Conservation (phyloP, 2,329 filamentous ascomycete genomes). For the Nectriaceae sp. region DNA sequence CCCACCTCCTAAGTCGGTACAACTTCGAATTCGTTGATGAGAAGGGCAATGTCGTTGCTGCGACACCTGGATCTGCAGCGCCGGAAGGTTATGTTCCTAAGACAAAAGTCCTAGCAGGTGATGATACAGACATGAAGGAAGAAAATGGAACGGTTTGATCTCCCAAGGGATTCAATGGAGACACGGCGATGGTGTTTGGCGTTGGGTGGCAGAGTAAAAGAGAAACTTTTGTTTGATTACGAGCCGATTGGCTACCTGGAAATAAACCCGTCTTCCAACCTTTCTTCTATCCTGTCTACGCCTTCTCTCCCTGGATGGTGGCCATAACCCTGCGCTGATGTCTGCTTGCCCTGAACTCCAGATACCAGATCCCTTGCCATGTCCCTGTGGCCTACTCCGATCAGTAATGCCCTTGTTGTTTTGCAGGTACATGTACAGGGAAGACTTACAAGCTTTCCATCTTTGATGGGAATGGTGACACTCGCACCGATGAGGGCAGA, state of each 20-base stretch:
- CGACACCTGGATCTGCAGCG: constrained; percentile 71
- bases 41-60: constrained; percentile 80
- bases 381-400: constrained; percentile 57
- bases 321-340: constrained; percentile 84
- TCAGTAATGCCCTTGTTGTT: background rate
- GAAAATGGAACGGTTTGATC: constrained; percentile 40
- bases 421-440: background rate
- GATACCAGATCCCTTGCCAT: constrained; percentile 91
- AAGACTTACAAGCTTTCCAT: constrained; percentile 69
- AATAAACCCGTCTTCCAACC: background rate
- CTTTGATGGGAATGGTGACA: constrained; percentile 85
- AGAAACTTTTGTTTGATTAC: constrained; percentile 9
- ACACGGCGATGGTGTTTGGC: constrained; percentile 41
- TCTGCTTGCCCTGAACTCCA: constrained; percentile 80
- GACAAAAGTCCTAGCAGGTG: constrained; percentile 66
- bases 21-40: constrained; percentile 99
- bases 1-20: constrained; percentile 90
- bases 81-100: constrained; percentile 62
- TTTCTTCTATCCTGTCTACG: constrained; percentile 25
- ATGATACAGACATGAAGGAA: constrained; percentile 63
- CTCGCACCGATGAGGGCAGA: constrained; percentile 85
- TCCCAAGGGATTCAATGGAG: constrained; percentile 22
- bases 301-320: constrained; percentile 88
- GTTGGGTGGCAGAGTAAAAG: constrained; percentile 23
- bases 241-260: background rate